Evolutionary conservation across 371 early-diverging fungal genomes (phyloP), one percentile per base, ranked within the genome.

Genomic region (Rhizomucor miehei): DNA sequence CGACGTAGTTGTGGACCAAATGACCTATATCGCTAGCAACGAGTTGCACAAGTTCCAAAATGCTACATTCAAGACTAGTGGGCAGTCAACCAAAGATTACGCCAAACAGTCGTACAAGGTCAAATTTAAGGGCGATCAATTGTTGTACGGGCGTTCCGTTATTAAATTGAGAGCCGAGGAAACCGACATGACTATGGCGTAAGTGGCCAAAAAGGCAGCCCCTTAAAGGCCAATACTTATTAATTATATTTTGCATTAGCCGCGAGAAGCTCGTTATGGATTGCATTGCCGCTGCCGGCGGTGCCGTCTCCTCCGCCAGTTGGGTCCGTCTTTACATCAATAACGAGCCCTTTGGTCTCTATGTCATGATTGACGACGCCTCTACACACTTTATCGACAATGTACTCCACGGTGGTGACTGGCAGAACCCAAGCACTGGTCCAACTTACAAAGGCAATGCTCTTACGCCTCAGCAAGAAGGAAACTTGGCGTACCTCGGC

Each of bases 101-200:
- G 62, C 68, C 25, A 77, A 77, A 56, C 78, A 74, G 44, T 72
- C 75, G 10, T 77, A 67, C 67, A 75, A 74, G 63, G 51, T 77
- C 50, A 63, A 67, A 9, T 68, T 68, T 19, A 62, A 57, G 40
- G 6, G 13, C 16, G 48, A 59, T 6, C 54, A 63, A 19, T 38
- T 65, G 34, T 35, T 68, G 11, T 68, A 51, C 57, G 71, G 71
- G 11, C 75, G 79, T 41, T 71, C 71, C 21, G 60, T 65, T 43
- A 16, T 78, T 51, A 78, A 78, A 63, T 45, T 78, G 52, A 71
- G 79, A 19, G 71, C 79, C 43, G 65, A 71, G 56, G 66, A 71
- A 29, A 75, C 79, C 1, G 79, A 78, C 37, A 67, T 69, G 16
- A 78, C 75, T 23, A 52, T 63, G 38, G 50, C 73, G 67, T 67